Percentiles rank a stretch among this genome's conserved stretches.
Evolutionary conservation across 495 filamentous ascomycete genomes (phyloP).

Genomic region (Aspergillus leporis): DNA sequence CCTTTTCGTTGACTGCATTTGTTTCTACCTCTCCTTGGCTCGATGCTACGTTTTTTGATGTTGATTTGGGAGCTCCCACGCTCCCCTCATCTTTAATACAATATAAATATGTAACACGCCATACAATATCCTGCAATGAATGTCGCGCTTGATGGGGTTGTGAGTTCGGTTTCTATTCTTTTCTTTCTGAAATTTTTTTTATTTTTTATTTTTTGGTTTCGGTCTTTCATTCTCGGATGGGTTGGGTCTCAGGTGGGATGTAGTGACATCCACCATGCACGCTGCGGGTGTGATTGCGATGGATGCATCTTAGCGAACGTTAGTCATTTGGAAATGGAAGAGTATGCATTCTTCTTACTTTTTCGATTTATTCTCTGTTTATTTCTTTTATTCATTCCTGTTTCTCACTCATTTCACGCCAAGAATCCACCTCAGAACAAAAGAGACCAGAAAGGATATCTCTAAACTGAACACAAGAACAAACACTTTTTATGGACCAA

Average conservation of each 20-base stretch:
- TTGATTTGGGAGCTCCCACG: slow-evolving; percentile 1
- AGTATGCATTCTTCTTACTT: not conserved
- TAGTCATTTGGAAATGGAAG: slow-evolving; percentile 7
- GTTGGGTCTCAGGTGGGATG: not conserved
- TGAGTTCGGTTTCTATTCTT: not conserved
- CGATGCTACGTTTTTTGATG: slow-evolving; percentile 22
- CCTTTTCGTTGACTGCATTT: slow-evolving; percentile 10
- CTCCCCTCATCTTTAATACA: slow-evolving; percentile 20
- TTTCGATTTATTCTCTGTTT: not conserved
- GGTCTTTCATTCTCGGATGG: not conserved
- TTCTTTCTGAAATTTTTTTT: no score
- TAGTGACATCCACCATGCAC: not conserved
- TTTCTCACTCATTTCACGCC: slow-evolving; percentile 5
- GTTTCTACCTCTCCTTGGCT: slow-evolving; percentile 14
- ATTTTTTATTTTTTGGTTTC: not conserved
- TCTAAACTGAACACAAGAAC: slow-evolving; percentile 9
- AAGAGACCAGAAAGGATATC: slow-evolving; percentile 23
- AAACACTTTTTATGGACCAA: not conserved
- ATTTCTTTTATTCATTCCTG: not conserved
- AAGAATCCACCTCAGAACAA: slow-evolving; percentile 4
- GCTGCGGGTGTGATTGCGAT: slow-evolving; percentile 1
- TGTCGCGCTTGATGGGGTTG: slow-evolving; percentile 15
- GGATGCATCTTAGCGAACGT: slow-evolving; percentile 3
- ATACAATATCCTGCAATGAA: slow-evolving; percentile 28
- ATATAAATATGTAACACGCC: slow-evolving; percentile 33